Evolutionary conservation across 2,329 filamentous ascomycete genomes (phyloP), one percentile per base, ranked within the genome.

Genomic region (Trichoderma lentiforme): DNA sequence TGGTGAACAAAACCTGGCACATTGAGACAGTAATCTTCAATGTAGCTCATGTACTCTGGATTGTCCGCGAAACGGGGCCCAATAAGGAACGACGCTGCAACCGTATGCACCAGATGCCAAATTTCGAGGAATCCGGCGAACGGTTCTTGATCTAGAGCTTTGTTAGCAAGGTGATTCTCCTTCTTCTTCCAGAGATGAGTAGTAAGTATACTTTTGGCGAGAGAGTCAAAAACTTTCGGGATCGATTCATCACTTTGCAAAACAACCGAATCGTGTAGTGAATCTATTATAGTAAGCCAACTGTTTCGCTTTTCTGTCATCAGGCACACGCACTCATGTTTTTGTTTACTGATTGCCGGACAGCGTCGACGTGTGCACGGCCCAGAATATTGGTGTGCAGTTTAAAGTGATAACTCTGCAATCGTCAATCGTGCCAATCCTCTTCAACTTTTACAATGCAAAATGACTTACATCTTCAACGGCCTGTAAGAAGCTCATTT

Each of bases 401-500:
- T 30, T 26, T 30, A n/a, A 71, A 71, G 18, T 71, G 70, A n/a
- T 71, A 71, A 43, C 62, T 68, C 70, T 71, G 11, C 5, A 8
- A 11, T 5, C 3, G 3, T n/a, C 39, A 43, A 43, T 43, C 39
- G 39, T 43, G 1, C 15, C 15, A 43, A 9, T 43, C 3, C 7
- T n/a, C 39, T n/a, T 43, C 39, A 43, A n/a, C 3, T n/a, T 43
- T 43, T 7, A 43, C 39, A 43, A 1, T 39, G 36, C 7, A 4
- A 18, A n/a, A 9, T 47, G 26, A 5, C 62, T 67, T 51, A 61
- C 70, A 36, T 71, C 70, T 39, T 71, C 70, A 3, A 71, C 70
- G 9, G 70, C 70, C 43, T 71, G 70, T 18, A 71, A 51, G 8
- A 71, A 71, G 26, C 70, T 71, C 70, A 71, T 60, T 26, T 68